These are phyloP conservation scores for Hirsutella thompsonii DNA, from an alignment of 2,329 filamentous ascomycete genomes.

Conservation along the genomic window DNA sequence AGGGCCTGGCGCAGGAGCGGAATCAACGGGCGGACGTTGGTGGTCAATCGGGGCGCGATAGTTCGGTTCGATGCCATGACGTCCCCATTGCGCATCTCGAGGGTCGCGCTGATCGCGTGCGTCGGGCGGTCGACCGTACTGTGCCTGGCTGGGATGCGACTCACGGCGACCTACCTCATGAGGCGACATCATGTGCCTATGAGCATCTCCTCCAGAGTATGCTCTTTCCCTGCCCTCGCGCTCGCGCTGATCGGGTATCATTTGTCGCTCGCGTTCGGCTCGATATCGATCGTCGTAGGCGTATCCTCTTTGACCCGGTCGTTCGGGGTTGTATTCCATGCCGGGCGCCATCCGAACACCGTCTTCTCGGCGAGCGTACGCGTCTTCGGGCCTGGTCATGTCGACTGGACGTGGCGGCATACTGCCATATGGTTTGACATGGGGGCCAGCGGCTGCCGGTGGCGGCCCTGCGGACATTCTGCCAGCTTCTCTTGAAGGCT, in stretches of 20 bases:
- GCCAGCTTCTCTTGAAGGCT: constrained; percentile 27
- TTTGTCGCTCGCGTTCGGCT: constrained; percentile 32
- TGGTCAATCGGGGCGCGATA: constrained; percentile 25
- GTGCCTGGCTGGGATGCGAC: constrained; percentile 29
- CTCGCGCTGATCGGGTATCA: constrained; percentile 30
- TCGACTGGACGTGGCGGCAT: constrained; percentile 34
- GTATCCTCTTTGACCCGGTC: constrained; percentile 27
- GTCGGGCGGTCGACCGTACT: constrained; percentile 31
- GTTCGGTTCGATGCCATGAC: constrained; percentile 16
- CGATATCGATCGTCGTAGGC: constrained; percentile 42
- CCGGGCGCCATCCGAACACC: constrained; percentile 19
- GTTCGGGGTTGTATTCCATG: constrained; percentile 41
- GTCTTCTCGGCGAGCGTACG: constrained; percentile 38
- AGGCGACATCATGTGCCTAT: constrained; percentile 24
- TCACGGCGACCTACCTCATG: constrained; percentile 27
- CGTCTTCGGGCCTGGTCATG: constrained; percentile 26
- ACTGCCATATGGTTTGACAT: constrained; percentile 34
- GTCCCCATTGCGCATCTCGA: constrained; percentile 21
- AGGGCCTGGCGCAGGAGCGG: constrained; percentile 28
- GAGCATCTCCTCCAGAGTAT: constrained; percentile 34
- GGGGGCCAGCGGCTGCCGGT: constrained; percentile 33
- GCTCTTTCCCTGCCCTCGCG: constrained; percentile 31
- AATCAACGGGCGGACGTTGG: constrained; percentile 32
- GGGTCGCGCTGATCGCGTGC: constrained; percentile 23
- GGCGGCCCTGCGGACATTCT: constrained; percentile 28